Percentiles rank a stretch among this genome's conserved stretches.
Conservation (phyloP, 106 monocot genomes). For the Alisma plantagoaquatica region DNA sequence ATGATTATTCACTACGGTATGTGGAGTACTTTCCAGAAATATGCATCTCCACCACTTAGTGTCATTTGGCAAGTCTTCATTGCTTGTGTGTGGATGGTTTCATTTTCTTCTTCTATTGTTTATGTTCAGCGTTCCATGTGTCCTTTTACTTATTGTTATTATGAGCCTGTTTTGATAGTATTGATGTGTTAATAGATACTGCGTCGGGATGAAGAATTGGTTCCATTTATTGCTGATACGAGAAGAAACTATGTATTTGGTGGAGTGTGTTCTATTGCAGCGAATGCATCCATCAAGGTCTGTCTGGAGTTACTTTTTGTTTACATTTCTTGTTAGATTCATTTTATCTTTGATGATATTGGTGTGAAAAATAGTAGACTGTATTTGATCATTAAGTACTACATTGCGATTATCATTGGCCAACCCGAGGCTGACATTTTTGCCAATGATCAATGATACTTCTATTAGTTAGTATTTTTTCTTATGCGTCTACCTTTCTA, state of each 20-base stretch:
- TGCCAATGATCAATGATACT: too few relatives aligned
- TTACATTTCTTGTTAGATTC: too few relatives aligned
- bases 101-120: not conserved
- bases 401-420: too few relatives aligned
- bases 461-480: too few relatives aligned
- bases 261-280: conserved; percentile 84
- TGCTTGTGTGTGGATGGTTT: not conserved
- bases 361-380: too few relatives aligned
- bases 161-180: too few relatives aligned
- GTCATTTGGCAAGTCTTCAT: not conserved
- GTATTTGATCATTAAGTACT: too few relatives aligned
- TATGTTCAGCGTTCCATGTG: not conserved
- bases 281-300: conserved; percentile 86
- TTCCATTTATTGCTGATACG: conserved; percentile 69
- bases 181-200: conserved; percentile 86
- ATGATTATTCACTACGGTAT: too few relatives aligned
- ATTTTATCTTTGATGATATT: too few relatives aligned
- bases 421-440: too few relatives aligned
- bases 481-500: too few relatives aligned
- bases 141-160: too few relatives aligned
- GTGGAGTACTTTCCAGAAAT: not conserved
- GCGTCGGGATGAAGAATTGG: conserved; percentile 90
- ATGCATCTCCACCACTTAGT: not conserved
- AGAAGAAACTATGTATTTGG: conserved; percentile 98
- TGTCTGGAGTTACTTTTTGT: not conserved